Conservation (phyloP, 805 yeast genomes). For the Grigorovia transvaalensis region DNA sequence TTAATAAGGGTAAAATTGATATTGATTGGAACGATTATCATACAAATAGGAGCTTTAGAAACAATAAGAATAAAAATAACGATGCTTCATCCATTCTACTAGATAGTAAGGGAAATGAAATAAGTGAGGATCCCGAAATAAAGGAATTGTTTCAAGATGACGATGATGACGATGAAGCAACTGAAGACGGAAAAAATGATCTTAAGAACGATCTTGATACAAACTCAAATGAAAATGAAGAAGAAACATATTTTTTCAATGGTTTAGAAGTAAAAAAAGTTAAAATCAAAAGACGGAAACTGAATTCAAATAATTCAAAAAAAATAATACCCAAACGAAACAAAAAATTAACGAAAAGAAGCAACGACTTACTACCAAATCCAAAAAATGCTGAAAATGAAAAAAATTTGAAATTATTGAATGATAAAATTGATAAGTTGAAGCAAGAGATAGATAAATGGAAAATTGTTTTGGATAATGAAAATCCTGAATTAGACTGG, state of each 20-base stretch:
- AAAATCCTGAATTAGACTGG: slow-evolving; percentile 15
- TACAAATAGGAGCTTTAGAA: slow-evolving; percentile 12
- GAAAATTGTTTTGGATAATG: slow-evolving; percentile 15
- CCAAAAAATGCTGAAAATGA: slow-evolving; percentile 24
- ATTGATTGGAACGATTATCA: slow-evolving; percentile 23
- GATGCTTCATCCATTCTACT: slow-evolving; percentile 6
- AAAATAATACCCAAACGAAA: background rate
- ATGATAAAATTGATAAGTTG: slow-evolving; percentile 16
- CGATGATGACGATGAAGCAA: slow-evolving; percentile 4
- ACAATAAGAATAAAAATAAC: slow-evolving; percentile 4
- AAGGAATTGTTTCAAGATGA: slow-evolving; percentile 11
- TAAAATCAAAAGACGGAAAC: background rate
- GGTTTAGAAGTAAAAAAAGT: slow-evolving; percentile 4
- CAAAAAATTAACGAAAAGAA: background rate
- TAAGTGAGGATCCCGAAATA: slow-evolving; percentile 8
- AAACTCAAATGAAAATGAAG: slow-evolving; percentile 2
- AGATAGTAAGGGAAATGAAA: slow-evolving; percentile 6
- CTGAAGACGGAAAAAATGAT: background rate
- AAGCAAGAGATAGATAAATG: slow-evolving; percentile 20
- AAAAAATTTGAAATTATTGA: slow-evolving; percentile 15
- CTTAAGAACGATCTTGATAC: background rate
- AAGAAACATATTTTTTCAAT: slow-evolving; percentile 4
- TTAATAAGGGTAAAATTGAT: slow-evolving; percentile 17
- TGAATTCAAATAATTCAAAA: background rate
- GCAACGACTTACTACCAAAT: slow-evolving; percentile 16